Conservation (phyloP, 805 yeast genomes). For the Monosporozyma aerobia region DNA sequence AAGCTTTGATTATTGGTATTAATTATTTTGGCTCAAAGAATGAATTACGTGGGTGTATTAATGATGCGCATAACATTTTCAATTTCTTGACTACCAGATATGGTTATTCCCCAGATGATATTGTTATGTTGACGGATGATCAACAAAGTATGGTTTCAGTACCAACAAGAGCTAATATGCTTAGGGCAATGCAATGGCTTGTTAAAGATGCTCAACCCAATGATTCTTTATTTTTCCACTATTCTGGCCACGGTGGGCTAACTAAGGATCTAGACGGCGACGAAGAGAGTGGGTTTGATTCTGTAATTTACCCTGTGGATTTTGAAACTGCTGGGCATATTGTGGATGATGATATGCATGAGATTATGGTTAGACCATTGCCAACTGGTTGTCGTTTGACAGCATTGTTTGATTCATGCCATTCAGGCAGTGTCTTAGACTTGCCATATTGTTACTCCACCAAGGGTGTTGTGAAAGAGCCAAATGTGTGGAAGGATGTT, state of each 20-base stretch:
- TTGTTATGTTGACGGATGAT: constrained; percentile 54
- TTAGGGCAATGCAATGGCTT: constrained; percentile 76
- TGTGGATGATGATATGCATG: constrained; percentile 68
- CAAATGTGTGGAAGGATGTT: constrained; percentile 66
- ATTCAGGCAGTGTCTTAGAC: constrained; percentile 76
- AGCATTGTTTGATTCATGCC: constrained; percentile 78
- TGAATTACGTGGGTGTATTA: constrained; percentile 68
- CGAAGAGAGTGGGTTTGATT: constrained; percentile 67
- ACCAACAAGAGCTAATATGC: constrained; percentile 63
- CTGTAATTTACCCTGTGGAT: constrained; percentile 65
- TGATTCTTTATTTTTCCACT: constrained; percentile 73
- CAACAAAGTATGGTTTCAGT: constrained; percentile 36
- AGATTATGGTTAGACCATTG: constrained; percentile 56
- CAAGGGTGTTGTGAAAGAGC: constrained; percentile 75
- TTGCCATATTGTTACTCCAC: constrained; percentile 75
- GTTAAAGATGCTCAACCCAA: constrained; percentile 64
- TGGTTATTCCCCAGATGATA: constrained; percentile 46
- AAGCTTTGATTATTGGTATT: constrained; percentile 71
- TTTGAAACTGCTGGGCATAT: constrained; percentile 58
- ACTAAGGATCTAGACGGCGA: constrained; percentile 61
- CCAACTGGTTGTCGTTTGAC: constrained; percentile 69
- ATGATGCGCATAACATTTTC: constrained; percentile 55
- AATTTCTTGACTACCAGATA: constrained; percentile 33
- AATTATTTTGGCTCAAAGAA: constrained; percentile 62
- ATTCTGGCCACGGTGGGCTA: constrained; percentile 83